A percentile compares a stretch with the other conserved stretches of the same genome.
phyloP scores from a whole-genome alignment of 1,139 yeast species.

The Candida frijolesensis region DNA sequence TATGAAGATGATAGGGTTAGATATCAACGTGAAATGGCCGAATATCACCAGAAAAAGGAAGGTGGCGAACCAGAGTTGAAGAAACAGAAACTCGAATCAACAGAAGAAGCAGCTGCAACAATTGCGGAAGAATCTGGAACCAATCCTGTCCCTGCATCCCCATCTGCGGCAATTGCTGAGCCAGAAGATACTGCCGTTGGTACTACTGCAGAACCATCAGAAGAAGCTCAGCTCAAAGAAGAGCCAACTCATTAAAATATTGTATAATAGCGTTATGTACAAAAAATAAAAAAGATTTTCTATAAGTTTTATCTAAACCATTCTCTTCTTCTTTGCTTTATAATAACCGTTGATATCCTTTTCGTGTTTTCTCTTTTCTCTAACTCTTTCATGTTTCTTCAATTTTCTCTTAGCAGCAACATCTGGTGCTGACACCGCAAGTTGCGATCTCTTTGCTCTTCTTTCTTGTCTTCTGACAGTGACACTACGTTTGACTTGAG shows the following conservation, averaged over 20 bases:
- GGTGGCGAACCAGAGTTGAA: constrained; percentile 10
- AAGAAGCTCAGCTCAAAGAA: background rate
- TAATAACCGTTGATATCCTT: constrained; percentile 80
- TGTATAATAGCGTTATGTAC: background rate
- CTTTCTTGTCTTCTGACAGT: constrained; percentile 72
- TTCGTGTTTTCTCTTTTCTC: constrained; percentile 74
- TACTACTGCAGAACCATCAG: background rate
- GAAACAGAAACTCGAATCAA: constrained; percentile 30
- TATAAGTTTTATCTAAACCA: constrained; percentile 4
- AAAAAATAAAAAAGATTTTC: background rate
- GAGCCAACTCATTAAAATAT: background rate
- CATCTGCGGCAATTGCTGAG: background rate
- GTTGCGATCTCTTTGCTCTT: constrained; percentile 71
- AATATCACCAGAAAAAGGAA: constrained; percentile 49
- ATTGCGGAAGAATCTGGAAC: no score
- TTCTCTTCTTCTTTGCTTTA: constrained; percentile 57
- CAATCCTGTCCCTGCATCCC: background rate
- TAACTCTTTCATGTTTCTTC: constrained; percentile 70
- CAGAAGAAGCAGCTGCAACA: constrained; percentile 14
- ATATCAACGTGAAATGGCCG: constrained; percentile 72
- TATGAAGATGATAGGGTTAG: constrained; percentile 81
- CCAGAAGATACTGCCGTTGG: background rate
- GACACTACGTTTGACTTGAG: constrained; percentile 64
- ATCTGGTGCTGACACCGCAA: constrained; percentile 81
- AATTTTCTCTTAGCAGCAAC: constrained; percentile 74